phyloP scores from a whole-genome alignment of 352 stramenopile genomes.

The Globisporangium echinulatum region DNA sequence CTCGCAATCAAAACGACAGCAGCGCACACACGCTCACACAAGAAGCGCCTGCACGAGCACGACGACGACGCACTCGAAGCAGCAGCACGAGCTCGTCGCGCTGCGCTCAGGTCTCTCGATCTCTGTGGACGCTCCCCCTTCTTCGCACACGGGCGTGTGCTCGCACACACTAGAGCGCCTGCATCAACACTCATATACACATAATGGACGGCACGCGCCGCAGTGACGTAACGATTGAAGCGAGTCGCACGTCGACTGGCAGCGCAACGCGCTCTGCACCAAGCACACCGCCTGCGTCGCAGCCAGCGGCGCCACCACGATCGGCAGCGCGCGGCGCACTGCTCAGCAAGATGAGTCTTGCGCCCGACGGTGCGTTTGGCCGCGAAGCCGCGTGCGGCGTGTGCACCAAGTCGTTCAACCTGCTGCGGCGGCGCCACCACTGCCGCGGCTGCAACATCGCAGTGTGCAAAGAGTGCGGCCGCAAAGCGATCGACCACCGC shows the following conservation, averaged over 20 bases:
- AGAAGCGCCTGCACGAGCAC: no score
- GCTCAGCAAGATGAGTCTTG: slow-evolving; percentile 30
- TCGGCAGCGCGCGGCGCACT: slow-evolving; percentile 19
- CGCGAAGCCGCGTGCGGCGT: slow-evolving; percentile 70
- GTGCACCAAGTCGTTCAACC: slow-evolving; percentile 75
- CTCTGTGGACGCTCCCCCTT: neutral
- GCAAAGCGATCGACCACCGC: slow-evolving; percentile 66
- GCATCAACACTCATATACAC: neutral
- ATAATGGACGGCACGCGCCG: slow-evolving; percentile 14
- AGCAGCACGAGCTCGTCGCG: no score
- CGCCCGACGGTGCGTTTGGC: slow-evolving; percentile 45
- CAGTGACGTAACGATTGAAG: slow-evolving; percentile 13
- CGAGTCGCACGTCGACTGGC: slow-evolving; percentile 6
- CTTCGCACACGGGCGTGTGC: neutral
- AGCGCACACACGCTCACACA: no score
- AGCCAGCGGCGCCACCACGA: slow-evolving; percentile 1
- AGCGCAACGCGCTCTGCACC: slow-evolving; percentile 10
- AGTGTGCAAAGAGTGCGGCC: slow-evolving; percentile 78
- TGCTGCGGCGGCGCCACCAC: slow-evolving; percentile 77
- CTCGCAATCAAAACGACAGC: no score
- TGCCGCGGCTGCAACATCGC: slow-evolving; percentile 80
- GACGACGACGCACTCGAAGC: no score
- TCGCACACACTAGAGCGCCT: neutral
- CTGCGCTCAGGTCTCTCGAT: no score
- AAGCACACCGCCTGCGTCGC: slow-evolving; percentile 8